Base-by-base conservation (phyloP, 208 protist species). In the Crithidia bombi region DNA sequence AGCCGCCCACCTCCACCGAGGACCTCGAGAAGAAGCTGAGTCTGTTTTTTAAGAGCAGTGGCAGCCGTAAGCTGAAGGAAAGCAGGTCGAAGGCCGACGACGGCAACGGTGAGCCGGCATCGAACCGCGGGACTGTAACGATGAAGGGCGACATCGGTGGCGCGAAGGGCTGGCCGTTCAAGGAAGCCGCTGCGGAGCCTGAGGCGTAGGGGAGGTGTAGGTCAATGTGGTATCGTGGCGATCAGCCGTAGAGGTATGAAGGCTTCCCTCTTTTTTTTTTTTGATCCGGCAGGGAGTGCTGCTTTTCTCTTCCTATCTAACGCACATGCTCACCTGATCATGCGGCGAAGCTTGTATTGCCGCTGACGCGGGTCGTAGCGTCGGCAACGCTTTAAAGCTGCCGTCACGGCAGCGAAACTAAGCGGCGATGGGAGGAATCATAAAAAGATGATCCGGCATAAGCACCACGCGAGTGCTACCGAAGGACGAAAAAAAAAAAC, bases 1-100 rank as follows among this genome's bases (percentile, higher is more conserved):
- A 80, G 33, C 21, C 17, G 50, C 21, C 26, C 35, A 63, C 55
- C 47, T 55, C 71, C 21, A 63, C 81, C 32, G 83, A 92, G 38
- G 89, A 88, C 41, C 71, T 94, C 71, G 85, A 91, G 19, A 81
- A 81, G 61, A 90, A 90, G 78, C 71, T 94, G n/a, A 81, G 68
- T 52, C 50, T 71, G 23, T 94, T 94, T 57, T 94, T 92, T 65
- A 83, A 81, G 30, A 91, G 67, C 73, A 80, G 35, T 47, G 80
- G 80, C 43, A 65, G 54, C 39, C 75, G 79, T 30, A 87, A 87
- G 58, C n/a, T 50, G 35, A 71, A 71, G 41, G 77, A 82, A 44
- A 56, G 66, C 54, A 63, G 65, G 47, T 39, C 73, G 33, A 74
- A 68, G 17, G 26, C 69, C 2, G 55, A 78, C n/a, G 75, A 85